A percentile compares a stretch with the other conserved stretches of the same genome.
Evolutionary conservation across 805 yeast species (phyloP).

Genomic region (Saccharomycopsis sp.): DNA sequence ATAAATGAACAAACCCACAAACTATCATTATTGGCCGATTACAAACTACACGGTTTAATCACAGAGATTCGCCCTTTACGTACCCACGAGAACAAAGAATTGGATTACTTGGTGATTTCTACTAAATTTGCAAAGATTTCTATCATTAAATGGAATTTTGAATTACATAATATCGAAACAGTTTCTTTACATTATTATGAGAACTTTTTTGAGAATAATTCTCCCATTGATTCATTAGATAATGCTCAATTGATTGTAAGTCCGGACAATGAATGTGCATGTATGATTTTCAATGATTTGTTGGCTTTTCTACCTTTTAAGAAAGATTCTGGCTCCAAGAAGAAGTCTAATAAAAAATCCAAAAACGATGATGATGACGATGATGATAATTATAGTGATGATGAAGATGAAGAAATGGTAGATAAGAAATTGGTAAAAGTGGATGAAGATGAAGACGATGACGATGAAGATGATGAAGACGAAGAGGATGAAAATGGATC

Average conservation of each 20-base stretch:
- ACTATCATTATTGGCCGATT: conserved; percentile 32
- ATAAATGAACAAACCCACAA: conserved; percentile 13
- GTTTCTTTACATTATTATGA: conserved; percentile 84
- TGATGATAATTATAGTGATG: conserved; percentile 5
- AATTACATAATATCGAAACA: conserved; percentile 46
- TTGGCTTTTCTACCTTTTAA: conserved; percentile 64
- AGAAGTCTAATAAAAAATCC: conserved; percentile 26
- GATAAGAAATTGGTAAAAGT: conserved; percentile 6
- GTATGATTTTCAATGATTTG: conserved; percentile 53
- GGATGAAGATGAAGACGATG: conserved; percentile 9
- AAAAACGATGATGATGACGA: conserved; percentile 25
- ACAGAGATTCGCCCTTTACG: conserved; percentile 22
- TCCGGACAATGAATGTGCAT: conserved; percentile 46
- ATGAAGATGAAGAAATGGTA: conserved; percentile 10
- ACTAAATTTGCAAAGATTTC: conserved; percentile 74
- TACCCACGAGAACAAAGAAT: conserved; percentile 6
- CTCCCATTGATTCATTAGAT: conserved; percentile 25
- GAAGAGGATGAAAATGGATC: conserved; percentile 10
- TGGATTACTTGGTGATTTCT: conserved; percentile 52
- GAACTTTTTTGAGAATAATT: conserved; percentile 41
- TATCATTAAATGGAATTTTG: conserved; percentile 58
- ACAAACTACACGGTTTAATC: conserved; percentile 39
- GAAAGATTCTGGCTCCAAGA: conserved; percentile 49
- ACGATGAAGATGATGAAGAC: conserved; percentile 18
- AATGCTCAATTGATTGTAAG: conserved; percentile 46